A percentile compares a stretch with the other conserved stretches of the same genome.
phyloP scores from a whole-genome alignment of 257 asterid genomes.

The Parsonsia alboflavescens region DNA sequence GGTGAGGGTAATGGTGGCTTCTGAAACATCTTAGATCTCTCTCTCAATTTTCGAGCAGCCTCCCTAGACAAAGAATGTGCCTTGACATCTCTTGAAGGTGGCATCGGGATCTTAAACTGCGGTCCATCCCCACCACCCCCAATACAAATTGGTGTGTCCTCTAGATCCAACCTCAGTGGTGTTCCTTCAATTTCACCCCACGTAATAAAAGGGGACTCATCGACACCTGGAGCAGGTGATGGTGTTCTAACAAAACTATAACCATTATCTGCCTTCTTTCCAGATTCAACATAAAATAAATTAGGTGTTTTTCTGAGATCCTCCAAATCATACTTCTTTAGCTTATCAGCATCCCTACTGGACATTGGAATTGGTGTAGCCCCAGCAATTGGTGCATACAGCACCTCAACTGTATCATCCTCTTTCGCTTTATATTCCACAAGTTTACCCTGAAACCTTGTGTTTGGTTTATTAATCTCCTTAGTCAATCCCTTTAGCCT shows the following conservation, averaged over 20 bases:
- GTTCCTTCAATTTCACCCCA: slow-evolving; percentile 99
- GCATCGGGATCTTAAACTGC: slow-evolving; percentile 78
- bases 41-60: slow-evolving; percentile 80
- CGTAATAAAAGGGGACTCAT: slow-evolving; percentile 81
- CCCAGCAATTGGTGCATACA: slow-evolving; percentile 71
- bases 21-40: slow-evolving; percentile 86
- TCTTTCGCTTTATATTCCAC: slow-evolving; percentile 45
- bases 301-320: slow-evolving; percentile 81
- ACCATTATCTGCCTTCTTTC: slow-evolving; percentile 81
- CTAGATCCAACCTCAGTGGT: slow-evolving; percentile 81
- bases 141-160: slow-evolving; percentile 87
- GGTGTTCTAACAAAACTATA: slow-evolving; percentile 88
- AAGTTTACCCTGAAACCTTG: slow-evolving; percentile 68
- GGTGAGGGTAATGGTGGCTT: slow-evolving; percentile 94
- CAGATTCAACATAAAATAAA: slow-evolving; percentile 61
- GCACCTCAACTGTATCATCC: slow-evolving; percentile 52
- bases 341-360: slow-evolving; percentile 54
- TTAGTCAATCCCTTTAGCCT: slow-evolving; percentile 75
- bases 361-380: slow-evolving; percentile 58
- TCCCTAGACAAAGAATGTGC: slow-evolving; percentile 90
- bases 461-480: slow-evolving; percentile 65
- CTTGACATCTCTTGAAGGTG: slow-evolving; percentile 82
- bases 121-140: slow-evolving; percentile 88
- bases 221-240: slow-evolving; percentile 91
- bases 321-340: slow-evolving; percentile 80